Evolutionary conservation across 768 basidiomycete species (phyloP), one percentile per base, ranked within the genome.

Genomic region (Grammothele lineata): DNA sequence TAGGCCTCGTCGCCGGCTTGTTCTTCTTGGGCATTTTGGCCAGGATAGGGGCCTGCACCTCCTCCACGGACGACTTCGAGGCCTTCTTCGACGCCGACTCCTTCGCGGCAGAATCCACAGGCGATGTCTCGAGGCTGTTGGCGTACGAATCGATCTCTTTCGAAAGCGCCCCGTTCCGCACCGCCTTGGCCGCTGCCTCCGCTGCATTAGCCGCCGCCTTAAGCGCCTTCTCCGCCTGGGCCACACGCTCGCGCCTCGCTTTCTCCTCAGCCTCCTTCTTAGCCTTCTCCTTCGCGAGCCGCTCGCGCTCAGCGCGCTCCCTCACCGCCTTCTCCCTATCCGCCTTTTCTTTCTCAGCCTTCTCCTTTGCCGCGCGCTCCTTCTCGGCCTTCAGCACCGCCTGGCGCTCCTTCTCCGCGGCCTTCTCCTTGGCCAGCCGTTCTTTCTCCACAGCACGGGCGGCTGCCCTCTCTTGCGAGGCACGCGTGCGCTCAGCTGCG

Each of bases 1-100:
- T 72, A 10, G 76, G 73, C 56, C 82, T 85, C 41, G 77, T 49
- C 36, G 73, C 55, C 0, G 85, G 84, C 57, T 83, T 89, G 57
- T 71, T 86, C 65, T 91, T 91, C 73, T 89, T 91, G 5, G 88
- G 85, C 66, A 87, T 83, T 64, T 83, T 89, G 19, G 88, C 89
- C 33, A 88, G 69, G 26, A 91, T 76, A 15, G 88, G 87, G 10
- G 80, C 81, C 58, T 89, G 88, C 3, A 71, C 57, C 14, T 30
- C 27, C 8, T 7, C 14, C 7, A 30, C 35, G 35, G 35, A n/a
- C 35, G 35, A 14, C 7, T 7, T 14, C 14, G 27, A 30, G 27
- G 27, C 48, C 36, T 50, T 54, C 52, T 66, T 68, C 43, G 56
- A 49, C 40, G 53, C 50, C 46, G 59, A 62, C 12, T 51, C 33